Percentiles rank a stretch among this genome's conserved stretches.
phyloP scores from a whole-genome alignment of 805 yeast genomes.

The Lachancea quebecensis region DNA sequence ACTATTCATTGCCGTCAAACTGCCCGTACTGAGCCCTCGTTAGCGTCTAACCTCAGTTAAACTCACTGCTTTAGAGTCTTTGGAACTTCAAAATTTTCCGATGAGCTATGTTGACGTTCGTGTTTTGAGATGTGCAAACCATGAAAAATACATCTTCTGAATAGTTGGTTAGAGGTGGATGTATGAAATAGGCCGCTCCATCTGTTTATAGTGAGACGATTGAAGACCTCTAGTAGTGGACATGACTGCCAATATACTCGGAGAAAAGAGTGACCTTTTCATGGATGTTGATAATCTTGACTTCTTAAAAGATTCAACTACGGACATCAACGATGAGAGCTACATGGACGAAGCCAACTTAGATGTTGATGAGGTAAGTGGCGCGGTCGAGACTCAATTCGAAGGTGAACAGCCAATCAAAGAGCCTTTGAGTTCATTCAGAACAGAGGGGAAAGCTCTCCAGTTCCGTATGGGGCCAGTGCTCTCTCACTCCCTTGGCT shows the following conservation, averaged over 20 bases:
- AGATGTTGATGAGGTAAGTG: constrained; percentile 16
- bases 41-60: no score
- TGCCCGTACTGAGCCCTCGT: no score
- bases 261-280: constrained; percentile 11
- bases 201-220: no score
- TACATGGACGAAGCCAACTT: constrained; percentile 16
- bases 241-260: not conserved
- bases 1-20: not conserved
- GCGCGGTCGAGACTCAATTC: constrained; percentile 14
- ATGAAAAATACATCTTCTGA: not conserved
- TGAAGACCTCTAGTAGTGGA: not conserved
- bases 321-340: constrained; percentile 11
- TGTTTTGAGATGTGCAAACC: not conserved
- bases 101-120: not conserved
- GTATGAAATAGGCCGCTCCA: no score
- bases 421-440: constrained; percentile 30
- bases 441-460: constrained; percentile 31
- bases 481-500: constrained; percentile 37
- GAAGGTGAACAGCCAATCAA: constrained; percentile 7
- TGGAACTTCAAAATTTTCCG: not conserved
- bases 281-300: constrained; percentile 27
- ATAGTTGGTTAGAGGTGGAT: no score
- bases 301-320: constrained; percentile 15
- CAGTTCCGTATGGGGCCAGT: constrained; percentile 44
- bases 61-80: no score